phyloP scores from a whole-genome alignment of 306 rosid species.

The Sechiopsis laciniata region DNA sequence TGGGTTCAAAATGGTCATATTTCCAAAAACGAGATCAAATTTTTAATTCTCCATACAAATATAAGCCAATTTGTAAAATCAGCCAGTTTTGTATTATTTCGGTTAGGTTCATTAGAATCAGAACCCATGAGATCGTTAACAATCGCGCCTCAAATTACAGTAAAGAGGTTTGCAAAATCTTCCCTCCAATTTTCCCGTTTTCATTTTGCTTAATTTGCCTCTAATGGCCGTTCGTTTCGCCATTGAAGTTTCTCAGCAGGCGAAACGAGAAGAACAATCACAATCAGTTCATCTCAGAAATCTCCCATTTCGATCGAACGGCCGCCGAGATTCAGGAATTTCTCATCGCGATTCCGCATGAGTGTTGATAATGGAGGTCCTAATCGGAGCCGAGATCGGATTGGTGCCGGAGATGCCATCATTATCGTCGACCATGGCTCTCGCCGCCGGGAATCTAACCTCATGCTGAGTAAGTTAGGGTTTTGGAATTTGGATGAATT shows the following conservation, averaged over 20 bases:
- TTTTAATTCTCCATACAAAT: not conserved
- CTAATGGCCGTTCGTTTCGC: conserved; percentile 14
- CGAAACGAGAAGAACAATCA: conserved; percentile 29
- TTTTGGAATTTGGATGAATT: not conserved
- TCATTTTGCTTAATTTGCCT: not conserved
- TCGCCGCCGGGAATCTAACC: conserved; percentile 78
- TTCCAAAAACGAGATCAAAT: not conserved
- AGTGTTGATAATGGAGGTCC: conserved; percentile 33
- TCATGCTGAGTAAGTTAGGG: conserved; percentile 66
- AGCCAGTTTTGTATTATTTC: not conserved
- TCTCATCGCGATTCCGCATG: conserved; percentile 29
- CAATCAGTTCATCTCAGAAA: conserved; percentile 29
- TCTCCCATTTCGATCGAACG: conserved; percentile 29
- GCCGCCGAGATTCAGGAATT: conserved; percentile 26
- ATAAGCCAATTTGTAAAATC: not conserved
- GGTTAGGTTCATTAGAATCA: not conserved
- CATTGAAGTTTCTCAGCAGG: conserved; percentile 31
- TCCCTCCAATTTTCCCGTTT: not conserved
- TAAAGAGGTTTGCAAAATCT: conserved; percentile 30
- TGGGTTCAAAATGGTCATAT: not conserved
- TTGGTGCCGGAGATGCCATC: conserved; percentile 54
- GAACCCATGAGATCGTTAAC: conserved; percentile 14
- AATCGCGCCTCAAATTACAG: conserved; percentile 25
- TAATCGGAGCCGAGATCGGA: conserved; percentile 27
- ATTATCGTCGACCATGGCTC: conserved; percentile 94